phyloP scores from a whole-genome alignment of 257 asterid genomes.

The Solanum lycopersicoides region DNA sequence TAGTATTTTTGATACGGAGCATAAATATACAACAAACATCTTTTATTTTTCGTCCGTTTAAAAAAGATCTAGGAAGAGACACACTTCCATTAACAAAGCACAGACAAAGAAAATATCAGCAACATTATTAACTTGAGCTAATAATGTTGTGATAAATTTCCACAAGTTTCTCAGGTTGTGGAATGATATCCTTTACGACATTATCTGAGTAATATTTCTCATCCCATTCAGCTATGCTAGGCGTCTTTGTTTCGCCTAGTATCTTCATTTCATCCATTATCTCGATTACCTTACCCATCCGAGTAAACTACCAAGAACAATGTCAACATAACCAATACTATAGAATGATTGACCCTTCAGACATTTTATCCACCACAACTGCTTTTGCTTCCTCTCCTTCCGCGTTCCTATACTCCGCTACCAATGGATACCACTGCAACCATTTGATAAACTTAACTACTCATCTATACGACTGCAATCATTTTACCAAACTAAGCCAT shows the following conservation, averaged over 20 bases:
- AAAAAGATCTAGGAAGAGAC: too few relatives aligned
- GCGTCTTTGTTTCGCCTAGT: constrained; percentile 22
- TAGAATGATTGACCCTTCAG: constrained; percentile 16
- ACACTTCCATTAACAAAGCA: not conserved
- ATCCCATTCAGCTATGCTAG: constrained; percentile 2
- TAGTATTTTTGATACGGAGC: not conserved
- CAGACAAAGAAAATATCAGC: not conserved
- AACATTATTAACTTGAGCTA: not conserved
- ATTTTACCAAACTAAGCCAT: too few relatives aligned
- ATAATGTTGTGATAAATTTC: not conserved
- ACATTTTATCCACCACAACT: constrained; percentile 5
- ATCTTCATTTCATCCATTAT: not conserved
- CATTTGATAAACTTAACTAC: not conserved
- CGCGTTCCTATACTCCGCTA: not conserved
- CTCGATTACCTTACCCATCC: constrained; percentile 16
- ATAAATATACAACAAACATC: not conserved
- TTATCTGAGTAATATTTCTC: not conserved
- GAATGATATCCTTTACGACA: constrained; percentile 1
- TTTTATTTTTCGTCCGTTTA: not conserved
- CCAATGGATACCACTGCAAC: constrained; percentile 19
- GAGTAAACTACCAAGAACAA: constrained; percentile 17
- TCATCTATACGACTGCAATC: too few relatives aligned
- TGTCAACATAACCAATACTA: constrained; percentile 24
- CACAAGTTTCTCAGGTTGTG: not conserved
- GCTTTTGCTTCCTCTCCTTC: constrained; percentile 13